Percentiles rank a stretch among this genome's conserved stretches.
These are phyloP conservation scores for Hysterium pulicare DNA, from an alignment of 2,329 filamentous ascomycete genomes.

Conservation along the genomic window DNA sequence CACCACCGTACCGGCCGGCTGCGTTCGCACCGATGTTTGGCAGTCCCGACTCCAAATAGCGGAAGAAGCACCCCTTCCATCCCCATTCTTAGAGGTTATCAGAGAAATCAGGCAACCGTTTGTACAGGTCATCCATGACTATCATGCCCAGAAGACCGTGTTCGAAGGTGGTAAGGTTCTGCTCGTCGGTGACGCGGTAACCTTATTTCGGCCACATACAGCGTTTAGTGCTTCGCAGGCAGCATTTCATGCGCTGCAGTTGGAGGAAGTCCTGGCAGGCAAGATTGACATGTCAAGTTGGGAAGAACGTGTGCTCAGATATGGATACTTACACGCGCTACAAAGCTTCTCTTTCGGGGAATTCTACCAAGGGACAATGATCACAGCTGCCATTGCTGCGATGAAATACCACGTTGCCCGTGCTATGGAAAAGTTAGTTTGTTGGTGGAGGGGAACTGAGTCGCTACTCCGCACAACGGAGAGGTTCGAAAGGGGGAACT, in stretches of 20 bases:
- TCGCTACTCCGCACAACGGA: too few species aligned
- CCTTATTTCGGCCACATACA: constrained; percentile 47
- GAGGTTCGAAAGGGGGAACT: too few species aligned
- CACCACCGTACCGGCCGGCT: constrained; percentile 44
- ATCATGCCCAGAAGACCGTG: constrained; percentile 34
- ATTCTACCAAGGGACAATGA: too few species aligned
- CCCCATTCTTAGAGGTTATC: constrained; percentile 44
- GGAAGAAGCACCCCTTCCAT: constrained; percentile 34
- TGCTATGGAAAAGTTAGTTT: too few species aligned
- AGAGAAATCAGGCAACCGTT: constrained; percentile 41
- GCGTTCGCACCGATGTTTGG: constrained; percentile 40
- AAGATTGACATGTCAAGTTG: too few species aligned
- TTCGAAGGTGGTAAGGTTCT: constrained; percentile 43
- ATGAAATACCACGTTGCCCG: too few species aligned
- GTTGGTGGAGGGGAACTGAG: too few species aligned
- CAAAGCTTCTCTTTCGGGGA: too few species aligned
- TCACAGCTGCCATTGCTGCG: too few species aligned
- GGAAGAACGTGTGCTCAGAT: too few species aligned
- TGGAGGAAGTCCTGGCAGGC: constrained; percentile 40
- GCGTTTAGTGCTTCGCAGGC: constrained; percentile 48
- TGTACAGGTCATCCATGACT: constrained; percentile 46
- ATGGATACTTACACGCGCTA: too few species aligned
- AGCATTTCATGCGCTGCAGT: constrained; percentile 42
- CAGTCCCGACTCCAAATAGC: too few species aligned
- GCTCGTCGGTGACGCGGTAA: constrained; percentile 47